Conservation (phyloP, 148 eudicot species). For the Cornus kousa region DNA sequence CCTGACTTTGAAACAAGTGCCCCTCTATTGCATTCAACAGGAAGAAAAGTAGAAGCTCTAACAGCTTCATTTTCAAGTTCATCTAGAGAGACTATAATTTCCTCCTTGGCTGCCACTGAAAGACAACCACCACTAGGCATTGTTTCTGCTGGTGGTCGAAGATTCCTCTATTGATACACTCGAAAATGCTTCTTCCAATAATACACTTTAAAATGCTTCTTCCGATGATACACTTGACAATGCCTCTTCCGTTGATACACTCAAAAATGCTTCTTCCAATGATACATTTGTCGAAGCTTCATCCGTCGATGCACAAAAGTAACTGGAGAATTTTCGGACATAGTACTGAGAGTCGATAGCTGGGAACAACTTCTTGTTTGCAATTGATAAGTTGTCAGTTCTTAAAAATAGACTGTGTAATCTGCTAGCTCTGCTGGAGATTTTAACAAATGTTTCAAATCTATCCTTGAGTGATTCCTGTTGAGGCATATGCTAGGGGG, state of each 20-base stretch:
- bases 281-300: too few species aligned
- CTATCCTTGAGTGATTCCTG: conserved; percentile 21
- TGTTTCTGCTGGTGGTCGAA: conserved; percentile 39
- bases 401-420: too few species aligned
- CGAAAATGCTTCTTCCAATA: not conserved
- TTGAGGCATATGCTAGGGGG: conserved; percentile 28
- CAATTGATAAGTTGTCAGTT: conserved; percentile 11
- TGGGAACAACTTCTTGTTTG: conserved; percentile 39
- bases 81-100: conserved; percentile 17
- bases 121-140: conserved; percentile 15
- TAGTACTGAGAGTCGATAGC: conserved; percentile 37
- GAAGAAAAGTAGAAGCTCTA: conserved; percentile 28
- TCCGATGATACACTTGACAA: too few species aligned
- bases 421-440: too few species aligned
- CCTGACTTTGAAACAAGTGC: conserved; percentile 29
- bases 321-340: conserved; percentile 45
- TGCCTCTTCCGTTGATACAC: conserved; percentile 25
- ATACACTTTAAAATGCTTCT: too few species aligned
- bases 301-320: conserved; percentile 50
- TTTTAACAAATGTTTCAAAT: conserved; percentile 13
- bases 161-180: conserved; percentile 28
- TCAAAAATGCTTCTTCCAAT: too few species aligned
- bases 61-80: conserved; percentile 27
- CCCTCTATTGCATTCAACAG: conserved; percentile 21
- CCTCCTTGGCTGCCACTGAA: conserved; percentile 22